These are phyloP conservation scores for Calonectria pseudoturangicola DNA, from an alignment of 2,329 filamentous ascomycete species.

Conservation along the genomic window DNA sequence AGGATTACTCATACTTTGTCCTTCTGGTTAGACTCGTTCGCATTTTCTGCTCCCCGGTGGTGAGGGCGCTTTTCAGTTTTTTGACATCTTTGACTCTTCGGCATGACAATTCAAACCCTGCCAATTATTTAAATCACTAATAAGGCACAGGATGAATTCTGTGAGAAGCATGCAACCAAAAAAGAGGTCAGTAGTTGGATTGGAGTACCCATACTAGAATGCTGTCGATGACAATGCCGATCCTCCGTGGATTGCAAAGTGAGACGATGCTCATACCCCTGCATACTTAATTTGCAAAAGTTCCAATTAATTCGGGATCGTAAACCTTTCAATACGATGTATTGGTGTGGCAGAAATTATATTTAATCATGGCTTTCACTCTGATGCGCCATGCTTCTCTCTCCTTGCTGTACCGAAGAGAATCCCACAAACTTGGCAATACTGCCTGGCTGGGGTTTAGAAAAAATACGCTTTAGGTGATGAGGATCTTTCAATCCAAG, in stretches of 20 bases:
- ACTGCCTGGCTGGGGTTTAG: not conserved
- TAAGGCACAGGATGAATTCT: conserved; percentile 41
- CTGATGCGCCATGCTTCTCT: not conserved
- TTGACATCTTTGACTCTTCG: too few relatives aligned
- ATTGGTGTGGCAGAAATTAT: too few relatives aligned
- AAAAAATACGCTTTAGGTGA: not conserved
- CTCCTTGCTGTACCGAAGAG: too few relatives aligned
- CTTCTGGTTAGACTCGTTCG: too few relatives aligned
- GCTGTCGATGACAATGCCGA: conserved; percentile 42
- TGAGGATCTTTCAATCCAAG: not conserved
- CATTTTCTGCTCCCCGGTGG: too few relatives aligned
- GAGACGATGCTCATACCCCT: not conserved
- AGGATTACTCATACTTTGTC: too few relatives aligned
- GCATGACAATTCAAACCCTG: too few relatives aligned
- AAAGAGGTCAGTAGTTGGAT: conserved; percentile 38
- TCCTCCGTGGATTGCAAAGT: conserved; percentile 27
- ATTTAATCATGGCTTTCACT: not conserved
- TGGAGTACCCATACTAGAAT: conserved; percentile 35
- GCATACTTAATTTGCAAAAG: too few relatives aligned
- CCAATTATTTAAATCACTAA: too few relatives aligned
- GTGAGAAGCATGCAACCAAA: conserved; percentile 26
- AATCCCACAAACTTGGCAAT: not conserved
- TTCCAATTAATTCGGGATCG: too few relatives aligned
- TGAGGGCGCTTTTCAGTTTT: too few relatives aligned
- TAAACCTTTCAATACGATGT: too few relatives aligned